Percentiles rank a stretch among this genome's conserved stretches.
phyloP scores from a whole-genome alignment of 345 rosid genomes.

The Melaleuca quinquenervia region DNA sequence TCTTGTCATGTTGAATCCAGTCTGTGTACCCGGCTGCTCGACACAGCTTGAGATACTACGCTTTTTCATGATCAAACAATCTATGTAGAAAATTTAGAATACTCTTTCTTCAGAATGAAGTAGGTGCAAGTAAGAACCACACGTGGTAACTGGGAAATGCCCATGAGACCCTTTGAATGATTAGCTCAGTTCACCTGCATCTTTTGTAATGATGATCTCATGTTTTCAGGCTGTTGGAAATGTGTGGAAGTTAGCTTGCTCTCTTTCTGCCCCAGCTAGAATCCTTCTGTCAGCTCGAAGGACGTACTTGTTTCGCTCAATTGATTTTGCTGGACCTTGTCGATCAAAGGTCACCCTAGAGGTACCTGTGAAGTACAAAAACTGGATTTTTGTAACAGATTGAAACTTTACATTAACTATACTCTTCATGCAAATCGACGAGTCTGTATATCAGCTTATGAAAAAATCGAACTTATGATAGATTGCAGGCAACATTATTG shows the following conservation, averaged over 20 bases:
- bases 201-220: not conserved
- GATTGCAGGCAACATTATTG: conserved; percentile 44
- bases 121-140: not conserved
- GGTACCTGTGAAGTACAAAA: conserved; percentile 17
- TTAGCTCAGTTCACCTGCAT: not conserved
- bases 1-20: not conserved
- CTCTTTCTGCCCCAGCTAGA: conserved; percentile 31
- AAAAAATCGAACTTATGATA: not conserved
- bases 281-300: conserved; percentile 44
- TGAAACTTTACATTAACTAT: not conserved
- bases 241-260: conserved; percentile 75
- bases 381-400: not conserved
- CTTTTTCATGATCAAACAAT: not conserved
- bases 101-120: not conserved
- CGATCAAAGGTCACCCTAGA: conserved; percentile 58
- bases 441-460: not conserved
- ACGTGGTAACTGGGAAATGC: not conserved
- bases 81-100: not conserved
- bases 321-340: conserved; percentile 72
- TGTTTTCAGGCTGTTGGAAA: conserved; percentile 47
- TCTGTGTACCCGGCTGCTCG: not conserved
- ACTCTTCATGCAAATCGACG: not conserved
- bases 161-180: not conserved
- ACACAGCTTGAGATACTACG: not conserved
- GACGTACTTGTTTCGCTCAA: conserved; percentile 44